Conservation (phyloP, 305 asterid species). For the Stenogyne calaminthoides region DNA sequence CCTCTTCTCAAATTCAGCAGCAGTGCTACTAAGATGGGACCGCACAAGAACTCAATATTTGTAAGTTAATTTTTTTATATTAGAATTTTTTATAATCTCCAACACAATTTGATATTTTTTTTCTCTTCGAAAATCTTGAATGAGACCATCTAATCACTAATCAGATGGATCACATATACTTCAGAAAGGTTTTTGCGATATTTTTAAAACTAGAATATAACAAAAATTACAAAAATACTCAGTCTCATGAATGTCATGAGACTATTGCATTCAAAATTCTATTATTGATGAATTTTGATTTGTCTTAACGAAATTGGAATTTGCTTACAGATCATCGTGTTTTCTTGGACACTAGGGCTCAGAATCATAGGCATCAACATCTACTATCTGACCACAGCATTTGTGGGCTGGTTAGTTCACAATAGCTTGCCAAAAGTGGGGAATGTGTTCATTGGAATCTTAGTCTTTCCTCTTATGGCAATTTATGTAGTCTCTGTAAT, state of each 20-base stretch:
- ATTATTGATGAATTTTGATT: not conserved
- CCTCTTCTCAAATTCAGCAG: slow-evolving; percentile 88
- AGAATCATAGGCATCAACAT: slow-evolving; percentile 89
- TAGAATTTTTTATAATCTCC: too few relatives aligned
- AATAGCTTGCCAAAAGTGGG: slow-evolving; percentile 65
- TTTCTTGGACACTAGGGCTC: slow-evolving; percentile 79
- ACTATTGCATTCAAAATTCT: too few relatives aligned
- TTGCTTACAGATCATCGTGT: slow-evolving; percentile 57
- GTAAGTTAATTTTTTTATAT: slow-evolving; percentile 32
- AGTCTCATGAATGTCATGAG: too few relatives aligned
- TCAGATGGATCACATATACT: not conserved
- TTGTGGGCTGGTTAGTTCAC: slow-evolving; percentile 72
- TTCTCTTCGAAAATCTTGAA: too few relatives aligned
- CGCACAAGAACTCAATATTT: slow-evolving; percentile 69
- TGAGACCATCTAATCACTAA: not conserved
- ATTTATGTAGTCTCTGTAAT: slow-evolving; percentile 51
- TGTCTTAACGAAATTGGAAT: not conserved
- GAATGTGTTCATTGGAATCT: slow-evolving; percentile 63
- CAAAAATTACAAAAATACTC: not conserved
- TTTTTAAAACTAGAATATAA: not conserved
- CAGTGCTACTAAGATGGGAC: slow-evolving; percentile 79
- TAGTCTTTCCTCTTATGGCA: slow-evolving; percentile 78
- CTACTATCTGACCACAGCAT: slow-evolving; percentile 71
- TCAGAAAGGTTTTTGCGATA: not conserved
- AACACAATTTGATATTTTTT: too few relatives aligned